Evolutionary conservation across 768 basidiomycete genomes (phyloP).

Genomic region (Strobilomyces confusus): DNA sequence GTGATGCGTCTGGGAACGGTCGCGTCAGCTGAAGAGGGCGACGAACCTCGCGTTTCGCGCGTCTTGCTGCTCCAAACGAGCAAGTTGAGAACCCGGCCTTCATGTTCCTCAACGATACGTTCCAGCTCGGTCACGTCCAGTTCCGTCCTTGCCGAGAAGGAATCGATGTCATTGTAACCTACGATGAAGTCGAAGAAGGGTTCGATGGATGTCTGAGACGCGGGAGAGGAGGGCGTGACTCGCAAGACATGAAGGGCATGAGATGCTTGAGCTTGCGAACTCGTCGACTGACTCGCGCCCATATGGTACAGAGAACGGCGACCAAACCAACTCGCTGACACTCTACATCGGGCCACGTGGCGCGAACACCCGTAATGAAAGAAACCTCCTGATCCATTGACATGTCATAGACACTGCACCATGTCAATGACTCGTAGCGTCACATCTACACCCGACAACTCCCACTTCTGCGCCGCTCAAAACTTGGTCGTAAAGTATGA

Average conservation of each 20-base stretch:
- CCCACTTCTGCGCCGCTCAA: no score
- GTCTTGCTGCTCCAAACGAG: slow-evolving; percentile 84
- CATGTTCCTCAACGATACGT: slow-evolving; percentile 78
- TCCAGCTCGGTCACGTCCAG: slow-evolving; percentile 73
- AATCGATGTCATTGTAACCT: slow-evolving; percentile 73
- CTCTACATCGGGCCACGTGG: neutral
- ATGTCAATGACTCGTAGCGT: no score
- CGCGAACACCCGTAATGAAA: slow-evolving; percentile 1
- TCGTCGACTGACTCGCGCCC: slow-evolving; percentile 74
- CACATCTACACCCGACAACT: no score
- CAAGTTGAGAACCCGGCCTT: slow-evolving; percentile 64
- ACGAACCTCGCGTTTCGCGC: slow-evolving; percentile 62
- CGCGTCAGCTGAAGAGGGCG: neutral
- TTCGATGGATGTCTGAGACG: slow-evolving; percentile 77
- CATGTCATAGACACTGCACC: no score
- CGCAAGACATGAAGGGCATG: slow-evolving; percentile 83
- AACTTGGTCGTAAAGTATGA: no score
- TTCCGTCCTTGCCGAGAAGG: slow-evolving; percentile 41
- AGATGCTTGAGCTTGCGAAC: slow-evolving; percentile 29
- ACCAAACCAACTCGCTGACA: neutral
- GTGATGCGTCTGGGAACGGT: neutral
- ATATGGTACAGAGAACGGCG: slow-evolving; percentile 35
- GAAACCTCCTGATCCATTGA: slow-evolving; percentile 1
- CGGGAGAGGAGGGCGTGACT: slow-evolving; percentile 86
- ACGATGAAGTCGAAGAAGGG: slow-evolving; percentile 98